Conservation (phyloP, 1,139 yeast genomes). For the Sugiyamaella paludigena region DNA sequence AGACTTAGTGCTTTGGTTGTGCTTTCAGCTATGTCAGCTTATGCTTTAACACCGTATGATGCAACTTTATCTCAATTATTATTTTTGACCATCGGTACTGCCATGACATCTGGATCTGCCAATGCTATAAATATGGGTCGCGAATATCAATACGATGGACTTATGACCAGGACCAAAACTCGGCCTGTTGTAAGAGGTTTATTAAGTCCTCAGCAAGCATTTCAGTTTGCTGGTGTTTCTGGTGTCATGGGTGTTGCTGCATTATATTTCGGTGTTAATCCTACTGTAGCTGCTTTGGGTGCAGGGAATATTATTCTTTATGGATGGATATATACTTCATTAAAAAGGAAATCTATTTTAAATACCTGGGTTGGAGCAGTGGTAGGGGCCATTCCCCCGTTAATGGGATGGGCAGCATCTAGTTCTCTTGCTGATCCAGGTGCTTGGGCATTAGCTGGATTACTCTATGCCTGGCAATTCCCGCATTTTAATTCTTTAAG, state of each 20-base stretch:
- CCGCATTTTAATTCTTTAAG: slow-evolving; percentile 95
- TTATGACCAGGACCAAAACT: slow-evolving; percentile 84
- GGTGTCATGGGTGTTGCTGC: slow-evolving; percentile 71
- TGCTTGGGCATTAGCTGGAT: slow-evolving; percentile 90
- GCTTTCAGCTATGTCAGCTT: slow-evolving; percentile 86
- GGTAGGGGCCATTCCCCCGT: slow-evolving; percentile 97
- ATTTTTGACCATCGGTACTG: slow-evolving; percentile 78
- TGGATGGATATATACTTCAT: slow-evolving; percentile 86
- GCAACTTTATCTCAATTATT: slow-evolving; percentile 67
- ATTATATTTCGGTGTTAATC: slow-evolving; percentile 78
- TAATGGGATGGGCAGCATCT: slow-evolving; percentile 99
- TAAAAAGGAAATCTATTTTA: slow-evolving; percentile 76
- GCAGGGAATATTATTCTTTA: slow-evolving; percentile 74
- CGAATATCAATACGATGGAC: slow-evolving; percentile 84
- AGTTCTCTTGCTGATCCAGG: slow-evolving; percentile 78
- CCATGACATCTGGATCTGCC: slow-evolving; percentile 88
- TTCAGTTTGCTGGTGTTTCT: slow-evolving; percentile 66
- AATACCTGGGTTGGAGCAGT: slow-evolving; percentile 99
- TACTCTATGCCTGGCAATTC: slow-evolving; percentile 96
- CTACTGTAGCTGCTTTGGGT: slow-evolving; percentile 78
- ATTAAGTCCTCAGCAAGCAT: slow-evolving; percentile 74
- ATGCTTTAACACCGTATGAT: slow-evolving; percentile 84
- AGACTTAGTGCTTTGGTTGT: slow-evolving; percentile 83
- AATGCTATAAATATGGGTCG: slow-evolving; percentile 97
- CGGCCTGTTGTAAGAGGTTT: slow-evolving; percentile 90